A percentile compares a stretch with the other conserved stretches of the same genome.
phyloP scores from a whole-genome alignment of 495 filamentous ascomycete species.

The Penicillium soppii region DNA sequence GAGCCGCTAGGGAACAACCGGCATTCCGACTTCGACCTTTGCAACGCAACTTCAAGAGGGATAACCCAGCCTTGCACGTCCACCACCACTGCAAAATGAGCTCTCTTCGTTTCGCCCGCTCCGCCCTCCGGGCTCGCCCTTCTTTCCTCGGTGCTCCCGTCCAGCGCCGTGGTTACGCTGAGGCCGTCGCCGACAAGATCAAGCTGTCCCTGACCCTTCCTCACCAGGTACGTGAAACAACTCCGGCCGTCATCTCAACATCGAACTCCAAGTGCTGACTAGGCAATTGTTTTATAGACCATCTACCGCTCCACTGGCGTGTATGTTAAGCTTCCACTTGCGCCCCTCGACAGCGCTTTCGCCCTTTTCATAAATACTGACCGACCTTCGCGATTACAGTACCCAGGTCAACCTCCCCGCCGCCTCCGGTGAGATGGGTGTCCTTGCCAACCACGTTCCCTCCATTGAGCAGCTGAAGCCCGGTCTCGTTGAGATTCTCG shows the following conservation, averaged over 20 bases:
- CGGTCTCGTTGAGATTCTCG: slow-evolving; percentile 90
- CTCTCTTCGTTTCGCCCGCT: slow-evolving; percentile 83
- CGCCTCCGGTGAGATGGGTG: slow-evolving; percentile 98
- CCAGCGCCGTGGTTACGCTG: slow-evolving; percentile 88
- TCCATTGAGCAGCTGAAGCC: slow-evolving; percentile 99
- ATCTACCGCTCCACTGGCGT: slow-evolving; percentile 77
- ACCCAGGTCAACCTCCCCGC: slow-evolving; percentile 99
- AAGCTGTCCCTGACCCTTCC: slow-evolving; percentile 95
- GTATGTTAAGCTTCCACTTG: slow-evolving; percentile 41
- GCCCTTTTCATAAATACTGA: slow-evolving; percentile 33
- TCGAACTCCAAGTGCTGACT: slow-evolving; percentile 21
- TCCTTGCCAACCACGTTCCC: slow-evolving; percentile 97
- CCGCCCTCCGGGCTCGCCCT: slow-evolving; percentile 77
- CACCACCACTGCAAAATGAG: slow-evolving; percentile 67
- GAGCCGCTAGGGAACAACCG: slow-evolving; percentile 47
- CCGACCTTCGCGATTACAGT: slow-evolving; percentile 48
- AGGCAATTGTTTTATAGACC: slow-evolving; percentile 43
- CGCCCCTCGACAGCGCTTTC: slow-evolving; percentile 8
- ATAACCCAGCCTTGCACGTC: slow-evolving; percentile 34
- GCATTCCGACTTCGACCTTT: slow-evolving; percentile 47
- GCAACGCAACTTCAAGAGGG: slow-evolving; percentile 46
- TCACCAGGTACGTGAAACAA: slow-evolving; percentile 78
- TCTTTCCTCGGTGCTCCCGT: slow-evolving; percentile 64
- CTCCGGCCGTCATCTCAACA: slow-evolving; percentile 7
- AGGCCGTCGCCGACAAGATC: slow-evolving; percentile 94